Conservation (phyloP, 169 alveolate genomes). For the Theileria annulata region DNA sequence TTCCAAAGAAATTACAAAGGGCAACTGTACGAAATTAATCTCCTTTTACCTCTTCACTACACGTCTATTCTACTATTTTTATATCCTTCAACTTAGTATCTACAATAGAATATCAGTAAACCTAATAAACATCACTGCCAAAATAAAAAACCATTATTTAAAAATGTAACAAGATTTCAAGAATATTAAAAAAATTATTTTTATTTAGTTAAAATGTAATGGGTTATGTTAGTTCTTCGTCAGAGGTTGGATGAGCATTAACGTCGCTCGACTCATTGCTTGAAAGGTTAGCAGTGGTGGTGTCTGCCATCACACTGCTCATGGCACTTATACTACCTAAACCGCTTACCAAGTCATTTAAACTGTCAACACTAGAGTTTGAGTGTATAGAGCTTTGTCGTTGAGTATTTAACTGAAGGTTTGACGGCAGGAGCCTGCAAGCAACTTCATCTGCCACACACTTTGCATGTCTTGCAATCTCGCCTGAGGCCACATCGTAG, state of each 20-base stretch:
- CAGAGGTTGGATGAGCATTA: background rate
- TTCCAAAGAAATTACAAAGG: constrained; percentile 52
- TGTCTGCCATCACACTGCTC: background rate
- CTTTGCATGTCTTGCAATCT: constrained; percentile 21
- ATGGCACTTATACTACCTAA: background rate
- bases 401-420: background rate
- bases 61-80: background rate
- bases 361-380: background rate
- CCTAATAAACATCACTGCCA: no score
- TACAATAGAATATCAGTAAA: no score
- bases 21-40: constrained; percentile 15
- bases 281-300: background rate
- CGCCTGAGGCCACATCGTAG: constrained; percentile 41
- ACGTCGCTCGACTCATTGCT: background rate
- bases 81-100: no score
- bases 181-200: no score
- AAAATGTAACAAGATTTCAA: no score
- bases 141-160: no score
- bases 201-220: no score
- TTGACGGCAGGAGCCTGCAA: background rate
- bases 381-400: background rate
- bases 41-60: background rate
- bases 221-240: background rate
- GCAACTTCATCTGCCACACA: background rate
- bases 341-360: background rate